phyloP scores from a whole-genome alignment of 1,284 basidiomycete species.

The Sanguinoderma infundibulare region DNA sequence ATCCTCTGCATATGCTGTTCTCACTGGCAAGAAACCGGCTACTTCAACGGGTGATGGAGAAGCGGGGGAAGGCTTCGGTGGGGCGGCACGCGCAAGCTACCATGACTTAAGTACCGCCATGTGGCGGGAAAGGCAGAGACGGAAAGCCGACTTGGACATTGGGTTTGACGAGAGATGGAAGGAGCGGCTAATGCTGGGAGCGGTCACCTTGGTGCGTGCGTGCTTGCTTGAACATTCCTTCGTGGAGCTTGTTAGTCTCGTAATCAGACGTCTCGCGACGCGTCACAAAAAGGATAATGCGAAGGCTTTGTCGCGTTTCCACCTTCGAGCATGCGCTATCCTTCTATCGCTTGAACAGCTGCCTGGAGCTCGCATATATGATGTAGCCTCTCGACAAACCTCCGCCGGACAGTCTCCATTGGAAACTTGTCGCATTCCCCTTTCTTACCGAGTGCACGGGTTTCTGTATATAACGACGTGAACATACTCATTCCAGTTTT shows the following conservation, averaged over 20 bases:
- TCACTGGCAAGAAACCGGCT: slow-evolving; percentile 41
- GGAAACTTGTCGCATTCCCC: no score
- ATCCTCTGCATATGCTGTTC: slow-evolving; percentile 59
- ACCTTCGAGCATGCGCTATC: no score
- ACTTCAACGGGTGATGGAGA: slow-evolving; percentile 35
- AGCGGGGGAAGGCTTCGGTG: slow-evolving; percentile 38
- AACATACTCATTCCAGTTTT: not conserved
- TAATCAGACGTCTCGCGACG: no score
- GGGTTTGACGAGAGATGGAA: slow-evolving; percentile 56
- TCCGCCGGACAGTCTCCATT: no score
- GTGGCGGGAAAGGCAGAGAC: slow-evolving; percentile 47
- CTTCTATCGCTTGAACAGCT: not conserved
- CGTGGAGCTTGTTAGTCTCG: no score
- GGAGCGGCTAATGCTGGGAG: slow-evolving; percentile 54
- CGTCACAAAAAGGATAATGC: no score
- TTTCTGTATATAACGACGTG: no score
- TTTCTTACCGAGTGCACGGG: no score
- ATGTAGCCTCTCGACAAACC: no score
- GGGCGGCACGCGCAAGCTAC: slow-evolving; percentile 36
- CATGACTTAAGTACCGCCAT: slow-evolving; percentile 37
- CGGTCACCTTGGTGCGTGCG: slow-evolving; percentile 50
- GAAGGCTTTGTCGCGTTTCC: no score
- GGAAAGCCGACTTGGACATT: slow-evolving; percentile 40
- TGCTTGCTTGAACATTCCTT: not conserved
- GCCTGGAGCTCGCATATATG: not conserved